Evolutionary conservation across 2,329 filamentous ascomycete species (phyloP).

Genomic region (Aspergillus sojae): DNA sequence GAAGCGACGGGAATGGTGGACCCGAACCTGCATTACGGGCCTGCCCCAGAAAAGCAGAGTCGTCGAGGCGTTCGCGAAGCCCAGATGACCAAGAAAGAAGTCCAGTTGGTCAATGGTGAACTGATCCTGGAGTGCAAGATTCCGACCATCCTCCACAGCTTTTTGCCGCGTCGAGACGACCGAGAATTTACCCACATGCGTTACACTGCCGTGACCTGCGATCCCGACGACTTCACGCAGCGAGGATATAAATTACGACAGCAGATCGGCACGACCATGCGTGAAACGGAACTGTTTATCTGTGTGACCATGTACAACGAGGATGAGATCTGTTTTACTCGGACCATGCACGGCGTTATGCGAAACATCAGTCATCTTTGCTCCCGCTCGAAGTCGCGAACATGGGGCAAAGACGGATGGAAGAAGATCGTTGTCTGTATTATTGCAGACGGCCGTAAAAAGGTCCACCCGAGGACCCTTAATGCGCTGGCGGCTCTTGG

Average conservation of each 20-base stretch:
- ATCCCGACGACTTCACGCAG: conserved; percentile 88
- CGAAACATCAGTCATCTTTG: conserved; percentile 98
- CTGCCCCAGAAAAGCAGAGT: conserved; percentile 83
- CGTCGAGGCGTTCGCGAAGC: conserved; percentile 83
- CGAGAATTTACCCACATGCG: conserved; percentile 98
- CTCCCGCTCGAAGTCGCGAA: conserved; percentile 84
- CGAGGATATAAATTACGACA: conserved; percentile 92
- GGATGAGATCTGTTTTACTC: conserved; percentile 92
- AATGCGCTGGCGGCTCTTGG: conserved; percentile 96
- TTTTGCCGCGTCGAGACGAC: conserved; percentile 88
- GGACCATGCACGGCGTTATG: conserved; percentile 98
- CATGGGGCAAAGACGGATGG: conserved; percentile 97
- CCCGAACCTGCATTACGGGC: conserved; percentile 71
- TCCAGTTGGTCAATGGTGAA: conserved; percentile 95
- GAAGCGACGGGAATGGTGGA: conserved; percentile 60
- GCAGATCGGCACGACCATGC: conserved; percentile 77
- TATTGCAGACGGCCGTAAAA: conserved; percentile 90
- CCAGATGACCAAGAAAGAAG: conserved; percentile 90
- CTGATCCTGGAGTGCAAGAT: conserved; percentile 99
- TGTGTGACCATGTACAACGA: conserved; percentile 99
- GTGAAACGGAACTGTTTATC: conserved; percentile 95
- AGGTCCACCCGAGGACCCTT: conserved; percentile 88
- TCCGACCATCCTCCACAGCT: conserved; percentile 96
- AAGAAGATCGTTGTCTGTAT: conserved; percentile 99
- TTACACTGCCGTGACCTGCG: conserved; percentile 97